These are phyloP conservation scores for Hirschioporus abietinus DNA, from an alignment of 768 basidiomycete genomes.

Conservation along the genomic window DNA sequence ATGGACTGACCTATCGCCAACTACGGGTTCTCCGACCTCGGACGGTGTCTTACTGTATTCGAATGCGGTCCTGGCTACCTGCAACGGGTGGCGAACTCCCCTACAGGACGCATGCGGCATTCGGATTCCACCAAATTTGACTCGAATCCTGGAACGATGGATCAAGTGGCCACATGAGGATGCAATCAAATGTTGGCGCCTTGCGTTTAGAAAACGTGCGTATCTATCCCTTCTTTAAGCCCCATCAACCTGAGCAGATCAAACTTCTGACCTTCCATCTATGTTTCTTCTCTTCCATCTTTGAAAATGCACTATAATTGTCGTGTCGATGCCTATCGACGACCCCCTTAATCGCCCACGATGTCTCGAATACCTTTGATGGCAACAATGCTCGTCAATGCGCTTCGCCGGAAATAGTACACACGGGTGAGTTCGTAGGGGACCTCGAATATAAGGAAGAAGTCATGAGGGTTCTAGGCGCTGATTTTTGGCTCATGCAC, in stretches of 20 bases:
- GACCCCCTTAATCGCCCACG: neutral
- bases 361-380: neutral
- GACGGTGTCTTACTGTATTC: no score
- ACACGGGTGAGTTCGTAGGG: conserved; percentile 40
- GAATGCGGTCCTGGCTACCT: no score
- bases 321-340: neutral
- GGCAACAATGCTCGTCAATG: neutral
- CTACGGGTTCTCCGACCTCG: neutral
- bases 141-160: conserved; percentile 51
- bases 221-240: conserved; percentile 7
- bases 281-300: no score
- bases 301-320: neutral
- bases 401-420: conserved; percentile 25
- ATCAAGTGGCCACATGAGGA: conserved; percentile 41
- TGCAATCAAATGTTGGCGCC: conserved; percentile 30
- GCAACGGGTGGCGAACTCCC: neutral
- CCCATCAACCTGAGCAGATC: neutral
- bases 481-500: conserved; percentile 43
- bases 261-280: neutral
- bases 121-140: conserved; percentile 54
- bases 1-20: neutral
- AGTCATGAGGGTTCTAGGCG: conserved; percentile 43
- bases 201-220: conserved; percentile 32
- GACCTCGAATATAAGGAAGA: conserved; percentile 41
- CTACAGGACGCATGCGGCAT: conserved; percentile 34